Percentiles rank a stretch among this genome's conserved stretches.
phyloP scores from a whole-genome alignment of 352 stramenopile genomes.

The Phytophthora boehmeriae region DNA sequence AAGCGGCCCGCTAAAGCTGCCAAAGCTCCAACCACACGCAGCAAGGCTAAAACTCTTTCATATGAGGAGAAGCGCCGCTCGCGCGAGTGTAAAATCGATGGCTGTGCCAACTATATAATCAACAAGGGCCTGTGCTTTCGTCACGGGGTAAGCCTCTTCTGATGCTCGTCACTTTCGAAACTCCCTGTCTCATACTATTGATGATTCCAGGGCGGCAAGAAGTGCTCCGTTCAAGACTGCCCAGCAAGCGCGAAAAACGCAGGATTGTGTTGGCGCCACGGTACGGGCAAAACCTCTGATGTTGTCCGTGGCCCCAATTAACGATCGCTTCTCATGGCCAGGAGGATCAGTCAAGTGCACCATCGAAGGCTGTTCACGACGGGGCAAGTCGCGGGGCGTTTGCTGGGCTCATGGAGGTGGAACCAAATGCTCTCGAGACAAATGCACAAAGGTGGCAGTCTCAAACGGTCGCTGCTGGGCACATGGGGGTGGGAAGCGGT shows the following conservation, averaged over 20 bases:
- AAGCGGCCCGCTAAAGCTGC: neutral
- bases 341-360: constrained; percentile 24
- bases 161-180: no score
- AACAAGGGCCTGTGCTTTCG: constrained; percentile 53
- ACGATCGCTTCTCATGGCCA: neutral
- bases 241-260: constrained; percentile 35
- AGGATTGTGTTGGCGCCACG: constrained; percentile 33
- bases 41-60: constrained; percentile 5
- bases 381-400: constrained; percentile 68
- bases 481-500: constrained; percentile 47
- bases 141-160: constrained; percentile 39
- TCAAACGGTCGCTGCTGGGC: constrained; percentile 47
- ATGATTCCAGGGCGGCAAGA: constrained; percentile 39
- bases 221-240: constrained; percentile 37
- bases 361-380: constrained; percentile 42
- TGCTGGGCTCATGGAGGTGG: constrained; percentile 80
- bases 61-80: constrained; percentile 40
- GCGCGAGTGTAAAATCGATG: constrained; percentile 39
- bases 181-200: no score
- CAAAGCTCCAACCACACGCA: neutral
- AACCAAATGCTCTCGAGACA: constrained; percentile 39
- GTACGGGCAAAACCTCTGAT: constrained; percentile 4
- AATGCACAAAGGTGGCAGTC: constrained; percentile 49
- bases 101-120: constrained; percentile 54
- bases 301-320: neutral